Evolutionary conservation across 805 yeast species (phyloP), one percentile per base, ranked within the genome.

Genomic region (Huiozyma sinensis): DNA sequence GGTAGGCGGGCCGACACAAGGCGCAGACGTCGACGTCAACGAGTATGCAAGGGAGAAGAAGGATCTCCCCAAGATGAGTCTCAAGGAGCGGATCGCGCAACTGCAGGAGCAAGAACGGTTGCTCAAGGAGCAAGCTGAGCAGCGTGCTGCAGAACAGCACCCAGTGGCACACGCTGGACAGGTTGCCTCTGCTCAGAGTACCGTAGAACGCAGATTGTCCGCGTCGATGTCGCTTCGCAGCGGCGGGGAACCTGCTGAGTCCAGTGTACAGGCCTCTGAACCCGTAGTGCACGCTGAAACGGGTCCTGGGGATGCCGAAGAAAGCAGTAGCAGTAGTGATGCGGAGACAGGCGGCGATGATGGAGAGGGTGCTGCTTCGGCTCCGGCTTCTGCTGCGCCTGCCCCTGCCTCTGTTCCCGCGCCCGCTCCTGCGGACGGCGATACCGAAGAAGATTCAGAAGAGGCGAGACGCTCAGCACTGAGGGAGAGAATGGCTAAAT

Each of bases 401-500:
- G 24, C 24, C 4, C 24, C 24, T 17, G 24, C 24, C 4, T 4
- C 40, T 10, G 39, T 7, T 28, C 41, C 41, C 1, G n/a, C 34
- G 24, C 31, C 24, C 27, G n/a, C 27, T 9, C 31, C 43, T 47
- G n/a, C 24, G 24, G 24, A 17, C 24, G 52, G 51, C 39, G 54
- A 43, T 1, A 51, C 38, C 6, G 84, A 76, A 1, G 82, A 78
- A 43, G 90, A 83, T 42, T 83, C 77, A 37, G 94, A 84, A 57
- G 92, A 83, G 49, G 70, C 80, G 5, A 76, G 82, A 44, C 75
- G 92, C 54, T 74, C 81, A 40, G 85, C 81, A 6, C 69, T 90
- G 43, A 80, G 94, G 17, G 96, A 84, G 50, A 76, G 97, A 48
- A 90, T 90, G 96, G 97, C 98, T n/a, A 85, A 81, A 54, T 73